Conservation (phyloP, 208 protist species). For the Leishmania mexicana region DNA sequence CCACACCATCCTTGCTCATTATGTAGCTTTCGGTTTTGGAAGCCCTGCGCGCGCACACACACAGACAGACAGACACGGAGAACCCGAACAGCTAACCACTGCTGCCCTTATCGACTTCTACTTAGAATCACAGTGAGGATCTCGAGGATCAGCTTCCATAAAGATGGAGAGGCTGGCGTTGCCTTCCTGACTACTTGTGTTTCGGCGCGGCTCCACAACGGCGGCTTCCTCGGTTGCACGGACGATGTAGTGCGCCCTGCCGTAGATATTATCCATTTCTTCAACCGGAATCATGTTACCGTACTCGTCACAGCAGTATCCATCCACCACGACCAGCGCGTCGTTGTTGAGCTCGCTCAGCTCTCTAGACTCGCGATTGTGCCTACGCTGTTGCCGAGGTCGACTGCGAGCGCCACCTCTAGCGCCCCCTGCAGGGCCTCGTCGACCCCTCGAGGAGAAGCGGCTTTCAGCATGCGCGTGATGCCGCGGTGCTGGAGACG, state of each 20-base stretch:
- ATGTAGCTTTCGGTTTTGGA: too few relatives aligned
- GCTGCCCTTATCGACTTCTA: neutral
- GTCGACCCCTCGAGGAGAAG: neutral
- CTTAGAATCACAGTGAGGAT: neutral
- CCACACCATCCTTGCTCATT: too few relatives aligned
- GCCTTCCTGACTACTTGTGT: neutral
- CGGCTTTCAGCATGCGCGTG: neutral
- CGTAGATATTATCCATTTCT: neutral
- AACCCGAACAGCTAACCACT: neutral
- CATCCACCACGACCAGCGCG: neutral
- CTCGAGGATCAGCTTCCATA: neutral
- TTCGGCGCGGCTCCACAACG: too few relatives aligned
- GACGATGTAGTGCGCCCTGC: constrained; percentile 8
- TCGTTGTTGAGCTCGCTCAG: neutral
- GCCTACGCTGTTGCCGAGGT: neutral
- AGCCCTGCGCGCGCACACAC: neutral
- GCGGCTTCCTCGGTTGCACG: neutral
- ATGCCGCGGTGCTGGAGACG: neutral
- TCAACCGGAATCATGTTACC: neutral
- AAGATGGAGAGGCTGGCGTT: neutral
- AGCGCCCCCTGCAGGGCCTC: neutral
- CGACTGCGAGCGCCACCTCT: neutral
- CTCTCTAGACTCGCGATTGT: neutral
- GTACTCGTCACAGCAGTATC: constrained; percentile 9
- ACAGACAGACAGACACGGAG: neutral